A percentile compares a stretch with the other conserved stretches of the same genome.
These are phyloP conservation scores for Colletotrichum incanum DNA, from an alignment of 2,329 filamentous ascomycete species.

Conservation along the genomic window DNA sequence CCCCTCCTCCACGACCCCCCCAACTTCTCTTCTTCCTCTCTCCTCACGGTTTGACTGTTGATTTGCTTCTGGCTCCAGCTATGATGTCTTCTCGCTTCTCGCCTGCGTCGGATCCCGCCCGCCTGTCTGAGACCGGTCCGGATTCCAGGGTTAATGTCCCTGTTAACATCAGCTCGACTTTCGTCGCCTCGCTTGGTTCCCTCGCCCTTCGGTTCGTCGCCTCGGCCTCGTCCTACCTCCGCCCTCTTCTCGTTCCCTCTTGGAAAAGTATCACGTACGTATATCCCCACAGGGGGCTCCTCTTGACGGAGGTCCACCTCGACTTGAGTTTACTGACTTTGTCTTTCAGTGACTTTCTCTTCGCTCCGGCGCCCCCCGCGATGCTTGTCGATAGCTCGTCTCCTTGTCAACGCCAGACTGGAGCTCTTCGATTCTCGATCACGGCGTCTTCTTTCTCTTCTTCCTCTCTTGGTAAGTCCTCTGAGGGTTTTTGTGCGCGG, in stretches of 20 bases:
- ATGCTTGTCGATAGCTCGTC: conserved; percentile 19
- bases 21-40: conserved; percentile 9
- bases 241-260: background rate
- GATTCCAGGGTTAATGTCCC: conserved; percentile 21
- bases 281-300: too few species aligned
- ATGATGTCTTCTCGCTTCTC: conserved; percentile 26
- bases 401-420: conserved; percentile 5
- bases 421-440: conserved; percentile 20
- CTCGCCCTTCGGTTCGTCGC: conserved; percentile 2
- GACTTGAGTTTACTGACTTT: background rate
- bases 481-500: conserved; percentile 11
- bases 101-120: conserved; percentile 19
- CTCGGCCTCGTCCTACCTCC: background rate
- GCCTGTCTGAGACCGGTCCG: conserved; percentile 25
- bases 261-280: conserved; percentile 1
- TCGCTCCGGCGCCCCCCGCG: conserved; percentile 14
- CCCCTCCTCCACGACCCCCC: background rate
- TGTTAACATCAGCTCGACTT: conserved; percentile 14
- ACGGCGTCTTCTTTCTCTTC: conserved; percentile 17
- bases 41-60: conserved; percentile 22
- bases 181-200: conserved; percentile 23
- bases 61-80: conserved; percentile 21
- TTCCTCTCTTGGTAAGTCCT: conserved; percentile 12
- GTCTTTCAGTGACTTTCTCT: background rate
- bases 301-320: background rate